Percentiles rank a stretch among this genome's conserved stretches.
Conservation (phyloP, 2,329 filamentous ascomycete species). For the Curvularia verruculosa region DNA sequence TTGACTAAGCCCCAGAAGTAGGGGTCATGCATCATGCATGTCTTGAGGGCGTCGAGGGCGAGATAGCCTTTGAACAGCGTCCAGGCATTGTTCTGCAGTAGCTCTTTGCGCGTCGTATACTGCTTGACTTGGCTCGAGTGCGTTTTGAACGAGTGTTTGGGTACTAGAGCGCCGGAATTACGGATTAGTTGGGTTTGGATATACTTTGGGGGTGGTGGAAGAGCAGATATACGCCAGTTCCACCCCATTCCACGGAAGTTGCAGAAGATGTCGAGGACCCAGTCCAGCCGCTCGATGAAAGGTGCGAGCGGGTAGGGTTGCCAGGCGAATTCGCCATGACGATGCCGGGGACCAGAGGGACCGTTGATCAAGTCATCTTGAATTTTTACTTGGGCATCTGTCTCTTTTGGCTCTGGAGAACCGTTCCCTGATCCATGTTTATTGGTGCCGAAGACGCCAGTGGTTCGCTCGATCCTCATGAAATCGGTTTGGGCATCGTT, state of each 20-base stretch:
- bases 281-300: slow-evolving; percentile 62
- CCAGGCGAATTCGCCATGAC: slow-evolving; percentile 56
- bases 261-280: slow-evolving; percentile 62
- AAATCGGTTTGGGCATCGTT: slow-evolving; percentile 63
- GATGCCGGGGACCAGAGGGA: slow-evolving; percentile 34
- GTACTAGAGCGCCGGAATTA: slow-evolving; percentile 27
- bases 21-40: slow-evolving; percentile 73
- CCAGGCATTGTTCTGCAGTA: slow-evolving; percentile 44
- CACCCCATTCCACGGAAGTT: slow-evolving; percentile 66
- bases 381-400: not conserved
- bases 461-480: slow-evolving; percentile 58
- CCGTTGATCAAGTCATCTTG: slow-evolving; percentile 20
- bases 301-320: slow-evolving; percentile 57
- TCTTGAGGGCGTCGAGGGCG: slow-evolving; percentile 71
- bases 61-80: slow-evolving; percentile 66
- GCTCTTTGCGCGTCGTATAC: slow-evolving; percentile 41
- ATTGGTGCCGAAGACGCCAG: slow-evolving; percentile 28
- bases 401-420: not conserved
- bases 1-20: slow-evolving; percentile 69
- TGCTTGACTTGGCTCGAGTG: slow-evolving; percentile 46
- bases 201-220: slow-evolving; percentile 53
- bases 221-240: slow-evolving; percentile 61
- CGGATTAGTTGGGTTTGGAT: slow-evolving; percentile 48
- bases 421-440: slow-evolving; percentile 1
- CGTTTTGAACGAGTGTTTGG: slow-evolving; percentile 28